These are phyloP conservation scores for Crithidia bombi DNA, from an alignment of 208 protist species.

Conservation along the genomic window DNA sequence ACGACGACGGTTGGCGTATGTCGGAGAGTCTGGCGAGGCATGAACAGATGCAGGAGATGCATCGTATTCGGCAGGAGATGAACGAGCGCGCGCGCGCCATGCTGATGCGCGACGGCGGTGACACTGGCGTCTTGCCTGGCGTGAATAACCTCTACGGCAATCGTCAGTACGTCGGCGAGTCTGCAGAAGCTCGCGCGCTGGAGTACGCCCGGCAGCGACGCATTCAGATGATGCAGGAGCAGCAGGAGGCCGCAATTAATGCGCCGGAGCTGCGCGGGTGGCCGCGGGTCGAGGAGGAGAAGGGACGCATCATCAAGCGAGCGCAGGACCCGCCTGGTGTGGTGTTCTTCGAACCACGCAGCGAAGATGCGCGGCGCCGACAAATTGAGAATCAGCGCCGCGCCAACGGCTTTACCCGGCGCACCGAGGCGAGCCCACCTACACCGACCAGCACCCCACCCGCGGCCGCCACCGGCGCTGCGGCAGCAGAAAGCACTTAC, in stretches of 20 bases:
- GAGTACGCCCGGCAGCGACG: constrained; percentile 72
- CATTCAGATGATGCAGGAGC: constrained; percentile 51
- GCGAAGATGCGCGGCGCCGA: constrained; percentile 44
- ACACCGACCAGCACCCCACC: no score
- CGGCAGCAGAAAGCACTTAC: neutral
- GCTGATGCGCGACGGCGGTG: constrained; percentile 18
- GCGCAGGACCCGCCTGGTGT: constrained; percentile 70
- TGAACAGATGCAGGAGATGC: constrained; percentile 75
- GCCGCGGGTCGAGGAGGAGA: constrained; percentile 59
- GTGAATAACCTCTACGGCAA: constrained; percentile 11
- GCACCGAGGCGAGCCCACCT: neutral
- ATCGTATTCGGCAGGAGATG: constrained; percentile 76
- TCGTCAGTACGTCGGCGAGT: constrained; percentile 45
- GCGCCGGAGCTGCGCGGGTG: constrained; percentile 56
- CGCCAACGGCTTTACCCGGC: constrained; percentile 17
- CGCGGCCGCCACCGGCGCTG: neutral
- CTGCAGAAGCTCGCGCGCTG: constrained; percentile 49
- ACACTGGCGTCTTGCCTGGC: neutral
- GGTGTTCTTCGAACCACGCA: constrained; percentile 69
- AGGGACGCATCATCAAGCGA: constrained; percentile 65
- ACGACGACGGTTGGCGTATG: constrained; percentile 86
- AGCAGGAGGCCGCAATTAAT: constrained; percentile 22
- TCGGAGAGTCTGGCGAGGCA: constrained; percentile 73
- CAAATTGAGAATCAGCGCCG: constrained; percentile 51
- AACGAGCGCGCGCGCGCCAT: constrained; percentile 52